A percentile compares a stretch with the other conserved stretches of the same genome.
Evolutionary conservation across 176 grass and related monocot genomes (phyloP).

Genomic region (Avena atlantica): DNA sequence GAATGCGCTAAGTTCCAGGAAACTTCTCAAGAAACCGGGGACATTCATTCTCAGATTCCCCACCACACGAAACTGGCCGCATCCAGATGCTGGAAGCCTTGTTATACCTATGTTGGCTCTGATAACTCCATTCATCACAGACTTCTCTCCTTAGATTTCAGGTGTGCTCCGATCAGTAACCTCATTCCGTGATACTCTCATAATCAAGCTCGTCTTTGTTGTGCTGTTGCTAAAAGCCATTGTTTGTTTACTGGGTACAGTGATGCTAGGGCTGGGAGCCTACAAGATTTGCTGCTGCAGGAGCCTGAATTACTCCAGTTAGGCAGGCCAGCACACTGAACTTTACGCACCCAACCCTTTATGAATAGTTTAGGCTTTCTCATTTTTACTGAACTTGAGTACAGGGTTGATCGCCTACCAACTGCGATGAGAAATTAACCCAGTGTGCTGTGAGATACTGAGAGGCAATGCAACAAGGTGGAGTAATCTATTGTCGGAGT

Average conservation of each 20-base stretch:
- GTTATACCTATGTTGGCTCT: conserved; percentile 74
- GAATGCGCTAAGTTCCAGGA: conserved; percentile 60
- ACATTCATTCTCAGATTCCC: conserved; percentile 94
- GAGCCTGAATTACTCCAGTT: conserved; percentile 75
- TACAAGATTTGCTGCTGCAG: conserved; percentile 85
- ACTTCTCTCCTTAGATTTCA: conserved; percentile 69
- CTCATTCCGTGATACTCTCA: background rate
- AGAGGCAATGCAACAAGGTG: background rate
- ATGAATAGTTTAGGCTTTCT: conserved; percentile 25
- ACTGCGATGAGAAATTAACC: background rate
- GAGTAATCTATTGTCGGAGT: background rate
- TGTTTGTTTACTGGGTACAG: conserved; percentile 39
- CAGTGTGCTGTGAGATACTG: background rate
- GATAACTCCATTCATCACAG: conserved; percentile 72
- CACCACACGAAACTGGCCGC: conserved; percentile 85
- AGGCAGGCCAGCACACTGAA: conserved; percentile 60
- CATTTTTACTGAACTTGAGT: conserved; percentile 38
- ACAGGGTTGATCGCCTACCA: conserved; percentile 66
- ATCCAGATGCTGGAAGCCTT: conserved; percentile 87
- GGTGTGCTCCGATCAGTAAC: conserved; percentile 41
- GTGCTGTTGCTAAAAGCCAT: conserved; percentile 9
- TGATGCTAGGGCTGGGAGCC: conserved; percentile 51
- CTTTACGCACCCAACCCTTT: background rate
- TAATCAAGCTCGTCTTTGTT: background rate
- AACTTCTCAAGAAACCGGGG: conserved; percentile 46